phyloP scores from a whole-genome alignment of 768 basidiomycete genomes.

The Daedaleopsis sinensis region DNA sequence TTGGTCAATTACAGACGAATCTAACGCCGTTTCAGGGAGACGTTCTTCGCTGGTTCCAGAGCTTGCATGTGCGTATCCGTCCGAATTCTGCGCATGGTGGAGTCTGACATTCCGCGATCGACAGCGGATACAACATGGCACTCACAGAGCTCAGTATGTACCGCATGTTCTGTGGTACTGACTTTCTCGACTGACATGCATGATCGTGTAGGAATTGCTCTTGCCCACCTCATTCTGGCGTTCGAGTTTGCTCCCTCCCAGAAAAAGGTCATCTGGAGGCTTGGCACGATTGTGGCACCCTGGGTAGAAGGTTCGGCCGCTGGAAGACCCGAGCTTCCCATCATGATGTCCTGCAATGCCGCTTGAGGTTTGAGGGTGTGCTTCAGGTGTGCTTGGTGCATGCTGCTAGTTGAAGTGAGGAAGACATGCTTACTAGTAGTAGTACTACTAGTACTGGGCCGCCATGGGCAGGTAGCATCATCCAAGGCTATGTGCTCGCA shows the following conservation, averaged over 20 bases:
- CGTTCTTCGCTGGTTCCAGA: constrained; percentile 4
- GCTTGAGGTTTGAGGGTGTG: no score
- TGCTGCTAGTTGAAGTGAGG: no score
- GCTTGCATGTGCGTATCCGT: constrained; percentile 7
- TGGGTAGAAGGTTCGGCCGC: not conserved
- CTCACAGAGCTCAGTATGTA: constrained; percentile 7
- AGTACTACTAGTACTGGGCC: no score
- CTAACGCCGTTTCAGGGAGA: not conserved
- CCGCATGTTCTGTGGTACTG: not conserved
- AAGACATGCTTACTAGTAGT: no score
- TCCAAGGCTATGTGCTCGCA: no score
- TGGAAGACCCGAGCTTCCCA: not conserved
- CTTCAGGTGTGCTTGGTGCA: no score
- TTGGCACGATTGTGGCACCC: not conserved
- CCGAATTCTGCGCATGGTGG: no score
- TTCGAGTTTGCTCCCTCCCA: constrained; percentile 5
- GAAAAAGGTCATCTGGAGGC: constrained; percentile 2
- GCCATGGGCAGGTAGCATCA: no score
- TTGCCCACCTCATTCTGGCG: not conserved
- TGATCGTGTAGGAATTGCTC: not conserved
- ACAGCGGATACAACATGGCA: constrained; percentile 13
- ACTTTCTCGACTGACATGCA: no score
- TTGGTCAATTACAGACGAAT: no score
- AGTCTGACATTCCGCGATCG: not conserved
- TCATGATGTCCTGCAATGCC: not conserved